A percentile compares a stretch with the other conserved stretches of the same genome.
Evolutionary conservation across 2,329 filamentous ascomycete genomes (phyloP).

Genomic region (Aspergillus phoenicis): DNA sequence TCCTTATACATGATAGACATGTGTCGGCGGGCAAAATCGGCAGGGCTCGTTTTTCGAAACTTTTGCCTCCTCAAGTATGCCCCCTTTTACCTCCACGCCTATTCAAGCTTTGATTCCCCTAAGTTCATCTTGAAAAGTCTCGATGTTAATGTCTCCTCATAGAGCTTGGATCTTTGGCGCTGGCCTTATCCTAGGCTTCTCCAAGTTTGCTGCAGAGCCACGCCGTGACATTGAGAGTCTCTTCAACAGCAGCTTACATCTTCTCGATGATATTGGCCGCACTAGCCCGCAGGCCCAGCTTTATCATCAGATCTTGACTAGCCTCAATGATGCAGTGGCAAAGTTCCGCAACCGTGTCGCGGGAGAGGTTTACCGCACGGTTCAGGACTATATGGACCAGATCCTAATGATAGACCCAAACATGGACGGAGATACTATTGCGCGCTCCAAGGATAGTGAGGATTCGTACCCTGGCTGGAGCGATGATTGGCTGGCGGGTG

Average conservation of each 20-base stretch:
- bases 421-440: too few relatives aligned
- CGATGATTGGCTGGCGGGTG: too few relatives aligned
- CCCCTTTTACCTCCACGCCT: not conserved
- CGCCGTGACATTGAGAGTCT: conserved; percentile 3
- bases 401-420: not conserved
- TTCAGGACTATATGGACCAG: not conserved
- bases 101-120: not conserved
- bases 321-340: not conserved
- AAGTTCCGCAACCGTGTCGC: not conserved
- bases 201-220: conserved; percentile 9
- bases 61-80: conserved; percentile 13
- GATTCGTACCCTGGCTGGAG: too few relatives aligned
- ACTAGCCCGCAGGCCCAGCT: conserved; percentile 12
- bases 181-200: conserved; percentile 11
- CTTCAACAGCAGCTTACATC: not conserved
- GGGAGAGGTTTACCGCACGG: not conserved
- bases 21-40: conserved; percentile 1
- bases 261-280: conserved; percentile 6
- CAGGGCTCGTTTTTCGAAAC: conserved; percentile 6
- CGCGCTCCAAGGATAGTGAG: too few relatives aligned
- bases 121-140: too few relatives aligned
- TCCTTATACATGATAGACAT: conserved; percentile 12
- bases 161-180: conserved; percentile 14
- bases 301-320: conserved; percentile 8
- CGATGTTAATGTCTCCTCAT: not conserved